Base-by-base conservation (phyloP, 352 stramenopile species). In the Globisporangium mamillatum region DNA sequence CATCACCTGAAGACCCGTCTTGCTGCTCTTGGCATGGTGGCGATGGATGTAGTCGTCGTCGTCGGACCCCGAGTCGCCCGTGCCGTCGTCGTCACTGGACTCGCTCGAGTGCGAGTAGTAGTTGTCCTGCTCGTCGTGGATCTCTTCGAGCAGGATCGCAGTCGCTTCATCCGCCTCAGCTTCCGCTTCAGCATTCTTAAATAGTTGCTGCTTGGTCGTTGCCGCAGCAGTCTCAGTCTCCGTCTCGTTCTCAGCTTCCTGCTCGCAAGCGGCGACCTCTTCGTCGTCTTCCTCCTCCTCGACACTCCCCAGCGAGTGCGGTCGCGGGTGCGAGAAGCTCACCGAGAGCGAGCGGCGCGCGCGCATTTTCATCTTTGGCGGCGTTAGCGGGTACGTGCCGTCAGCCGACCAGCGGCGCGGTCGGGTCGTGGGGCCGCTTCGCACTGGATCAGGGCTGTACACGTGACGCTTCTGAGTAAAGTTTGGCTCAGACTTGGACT, bases 241-340 rank as follows among this genome's bases (percentile, higher is more conserved):
- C 24, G 53, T 24, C 24, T 24, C 53, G 38, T 32, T 36, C 27
- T 56, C 46, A 22, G 68, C 72, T 25, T 27, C 50, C n/a, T 77
- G 18, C 36, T 68, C 62, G n/a, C 16, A 8, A n/a, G 14, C 36
- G 0, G 5, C 36, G 24, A 29, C 18, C 20, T 84, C 69, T 0
- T 83, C 69, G 2, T 86, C 81, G 32, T 80, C 76, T 6, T 83
- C 74, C 3, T 84, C 74, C 3, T 84, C 79, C 0, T 90, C 79
- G 7, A 70, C 57, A 3, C 58, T 66, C 4, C 63, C 38, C 0
- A 73, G 67, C 60, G 60, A 62, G 7, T 57, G 56, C 32, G 69
- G 68, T 22, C 71, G 75, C 1, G 68, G 62, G 36, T 71, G 73
- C 1, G 69, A 69, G 66, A 80, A 75, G 41, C 71, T 77, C 46